Evolutionary conservation across 768 basidiomycete species (phyloP), one percentile per base, ranked within the genome.

Genomic region (Coprinopsis sp.): DNA sequence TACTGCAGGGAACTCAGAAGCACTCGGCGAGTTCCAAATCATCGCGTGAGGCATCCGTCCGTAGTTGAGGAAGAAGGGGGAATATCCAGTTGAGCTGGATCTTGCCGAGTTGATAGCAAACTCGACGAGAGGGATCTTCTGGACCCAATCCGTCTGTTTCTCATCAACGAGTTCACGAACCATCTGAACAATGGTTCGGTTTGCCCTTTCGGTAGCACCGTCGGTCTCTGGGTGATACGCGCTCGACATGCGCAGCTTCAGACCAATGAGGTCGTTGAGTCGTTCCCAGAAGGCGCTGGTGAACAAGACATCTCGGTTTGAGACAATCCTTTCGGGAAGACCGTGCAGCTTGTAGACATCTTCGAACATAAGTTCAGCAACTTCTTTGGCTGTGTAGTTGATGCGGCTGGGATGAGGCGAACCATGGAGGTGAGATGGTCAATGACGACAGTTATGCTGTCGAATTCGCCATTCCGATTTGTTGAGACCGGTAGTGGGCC

Each of bases 111-210:
- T 60, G 3, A 60, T 45, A 6, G 54, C 54, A 46, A 60, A 58
- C 31, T 58, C 56, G 18, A 62, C 55, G 1, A 49, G 52, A 4
- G 65, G 66, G 18, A 68, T 30, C 25, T 53, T 57, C 0, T 6
- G 27, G 4, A 58, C 63, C 66, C 64, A 69, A 46, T 67, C 66
- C 25, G 47, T 57, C 46, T 69, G 69, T 16, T 62, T 57, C 1
- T 53, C 44, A 0, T 18, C 24, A 0, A 72, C 54, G 31, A 61
- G 55, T 33, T 58, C 51, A 6, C 52, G 12, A 0, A 60, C 16
- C 56, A 60, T 58, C 25, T 60, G 57, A 1, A 37, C 47, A 12
- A 58, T 44, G 1, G 55, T 60, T 14, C 49, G 33, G 21, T 61
- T 61, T 1, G 55, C 54, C 3, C 44, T 4, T 44, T 54, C 53